phyloP scores from a whole-genome alignment of 2,329 filamentous ascomycete species.

The Microcera coccophila region DNA sequence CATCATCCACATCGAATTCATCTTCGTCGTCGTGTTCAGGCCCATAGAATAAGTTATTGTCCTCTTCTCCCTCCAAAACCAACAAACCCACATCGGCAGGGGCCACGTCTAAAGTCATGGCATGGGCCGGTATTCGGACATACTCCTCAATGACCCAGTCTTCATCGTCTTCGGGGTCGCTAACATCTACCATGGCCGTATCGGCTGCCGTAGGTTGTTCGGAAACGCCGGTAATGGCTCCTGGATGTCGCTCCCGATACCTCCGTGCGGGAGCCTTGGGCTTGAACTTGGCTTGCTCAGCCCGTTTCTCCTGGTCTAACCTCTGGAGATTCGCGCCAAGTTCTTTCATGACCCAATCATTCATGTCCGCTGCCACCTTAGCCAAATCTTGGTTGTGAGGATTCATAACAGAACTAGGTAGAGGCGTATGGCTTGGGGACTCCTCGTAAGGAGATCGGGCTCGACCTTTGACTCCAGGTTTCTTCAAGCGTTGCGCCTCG shows the following conservation, averaged over 20 bases:
- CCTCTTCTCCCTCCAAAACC: conserved; percentile 55
- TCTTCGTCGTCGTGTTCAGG: conserved; percentile 60
- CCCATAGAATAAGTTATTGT: conserved; percentile 57
- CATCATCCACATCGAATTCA: conserved; percentile 55
- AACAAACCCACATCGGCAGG: conserved; percentile 53
- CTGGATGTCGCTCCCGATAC: conserved; percentile 54
- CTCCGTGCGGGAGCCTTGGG: conserved; percentile 54
- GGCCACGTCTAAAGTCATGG: conserved; percentile 44
- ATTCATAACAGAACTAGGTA: conserved; percentile 33
- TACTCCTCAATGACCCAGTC: conserved; percentile 65
- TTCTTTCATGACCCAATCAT: conserved; percentile 55
- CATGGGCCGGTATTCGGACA: conserved; percentile 54
- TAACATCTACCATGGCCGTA: conserved; percentile 37
- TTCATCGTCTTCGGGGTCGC: conserved; percentile 45
- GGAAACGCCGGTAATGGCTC: conserved; percentile 18
- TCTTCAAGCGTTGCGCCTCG: conserved; percentile 31
- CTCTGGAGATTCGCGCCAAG: conserved; percentile 51
- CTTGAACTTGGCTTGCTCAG: conserved; percentile 42
- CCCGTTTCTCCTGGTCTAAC: conserved; percentile 41
- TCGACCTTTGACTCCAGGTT: conserved; percentile 29
- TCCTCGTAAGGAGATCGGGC: conserved; percentile 22
- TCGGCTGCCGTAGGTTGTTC: conserved; percentile 28
- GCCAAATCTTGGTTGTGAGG: conserved; percentile 44
- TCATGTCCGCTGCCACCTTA: conserved; percentile 52
- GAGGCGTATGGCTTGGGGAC: conserved; percentile 20